Evolutionary conservation across 176 grass and related monocot genomes (phyloP).

Genomic region (Aegilops tauschii): DNA sequence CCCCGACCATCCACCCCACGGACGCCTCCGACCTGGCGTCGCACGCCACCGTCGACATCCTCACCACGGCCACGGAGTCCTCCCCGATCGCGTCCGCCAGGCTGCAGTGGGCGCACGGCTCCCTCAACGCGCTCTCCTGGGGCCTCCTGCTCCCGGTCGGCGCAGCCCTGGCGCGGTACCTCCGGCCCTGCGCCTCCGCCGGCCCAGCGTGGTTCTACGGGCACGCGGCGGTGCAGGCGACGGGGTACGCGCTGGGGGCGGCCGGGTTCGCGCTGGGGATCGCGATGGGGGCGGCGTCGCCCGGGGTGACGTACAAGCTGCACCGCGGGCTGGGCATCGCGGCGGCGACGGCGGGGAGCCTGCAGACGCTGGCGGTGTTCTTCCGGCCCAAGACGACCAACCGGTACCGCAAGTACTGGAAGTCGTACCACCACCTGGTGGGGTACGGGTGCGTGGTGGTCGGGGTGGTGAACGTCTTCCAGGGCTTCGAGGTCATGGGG

Average conservation of each 20-base stretch:
- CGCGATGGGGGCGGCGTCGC: slow-evolving; percentile 66
- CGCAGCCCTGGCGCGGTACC: slow-evolving; percentile 81
- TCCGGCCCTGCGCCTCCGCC: slow-evolving; percentile 59
- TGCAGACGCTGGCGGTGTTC: slow-evolving; percentile 84
- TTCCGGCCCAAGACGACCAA: slow-evolving; percentile 97
- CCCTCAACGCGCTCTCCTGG: slow-evolving; percentile 79
- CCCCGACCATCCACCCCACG: slow-evolving; percentile 86
- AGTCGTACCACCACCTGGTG: slow-evolving; percentile 98
- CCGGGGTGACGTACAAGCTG: slow-evolving; percentile 70
- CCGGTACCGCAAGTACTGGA: slow-evolving; percentile 97
- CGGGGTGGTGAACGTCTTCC: slow-evolving; percentile 97
- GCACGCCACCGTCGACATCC: slow-evolving; percentile 78
- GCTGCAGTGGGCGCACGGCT: slow-evolving; percentile 61
- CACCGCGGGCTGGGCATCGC: slow-evolving; percentile 86
- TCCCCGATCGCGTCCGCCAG: slow-evolving; percentile 27
- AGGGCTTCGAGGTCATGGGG: slow-evolving; percentile 94
- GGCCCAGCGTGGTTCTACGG: slow-evolving; percentile 90
- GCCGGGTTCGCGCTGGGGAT: slow-evolving; percentile 87
- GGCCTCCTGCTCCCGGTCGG: slow-evolving; percentile 74
- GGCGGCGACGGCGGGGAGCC: slow-evolving; percentile 66
- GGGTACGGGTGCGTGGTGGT: slow-evolving; percentile 90
- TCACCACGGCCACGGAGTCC: slow-evolving; percentile 73
- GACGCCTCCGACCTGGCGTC: slow-evolving; percentile 85
- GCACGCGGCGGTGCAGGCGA: slow-evolving; percentile 68
- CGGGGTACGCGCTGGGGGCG: slow-evolving; percentile 57